A percentile compares a stretch with the other conserved stretches of the same genome.
These are phyloP conservation scores for Apostasia ramifera DNA, from an alignment of 106 monocot species.

Conservation along the genomic window DNA sequence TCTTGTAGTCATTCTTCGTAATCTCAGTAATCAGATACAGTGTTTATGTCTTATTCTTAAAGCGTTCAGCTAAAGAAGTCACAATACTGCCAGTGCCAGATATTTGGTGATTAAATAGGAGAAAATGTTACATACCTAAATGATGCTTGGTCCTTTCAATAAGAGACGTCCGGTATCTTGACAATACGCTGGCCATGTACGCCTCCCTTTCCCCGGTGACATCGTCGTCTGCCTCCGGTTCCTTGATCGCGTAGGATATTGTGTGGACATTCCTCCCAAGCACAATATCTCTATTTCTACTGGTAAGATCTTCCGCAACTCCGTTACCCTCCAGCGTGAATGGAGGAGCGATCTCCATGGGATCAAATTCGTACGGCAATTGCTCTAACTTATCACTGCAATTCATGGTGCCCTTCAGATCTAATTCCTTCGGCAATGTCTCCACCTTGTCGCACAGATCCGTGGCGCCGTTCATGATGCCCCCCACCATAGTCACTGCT, in stretches of 20 bases:
- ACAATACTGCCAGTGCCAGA: no score
- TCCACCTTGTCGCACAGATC: background rate
- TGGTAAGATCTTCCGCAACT: background rate
- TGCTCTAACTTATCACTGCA: conserved; percentile 18
- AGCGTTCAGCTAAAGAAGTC: no score
- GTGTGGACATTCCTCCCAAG: conserved; percentile 77
- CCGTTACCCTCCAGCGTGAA: background rate
- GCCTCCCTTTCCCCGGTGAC: conserved; percentile 70
- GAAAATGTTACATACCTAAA: conserved; percentile 5
- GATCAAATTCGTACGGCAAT: conserved; percentile 30
- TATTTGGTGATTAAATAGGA: background rate
- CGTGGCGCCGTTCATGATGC: conserved; percentile 7
- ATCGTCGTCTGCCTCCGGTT: conserved; percentile 84
- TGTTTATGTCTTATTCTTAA: no score
- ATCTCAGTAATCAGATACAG: no score
- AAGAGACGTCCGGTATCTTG: conserved; percentile 20
- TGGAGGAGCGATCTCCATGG: conserved; percentile 13
- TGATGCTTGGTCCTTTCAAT: conserved; percentile 13
- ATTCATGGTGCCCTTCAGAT: conserved; percentile 10
- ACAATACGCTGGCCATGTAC: conserved; percentile 72
- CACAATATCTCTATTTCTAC: conserved; percentile 45
- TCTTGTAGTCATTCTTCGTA: no score
- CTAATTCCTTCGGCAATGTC: no score
- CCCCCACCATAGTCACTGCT: conserved; percentile 6
- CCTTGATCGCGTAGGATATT: conserved; percentile 45